Evolutionary conservation across 2,329 filamentous ascomycete species (phyloP).

Genomic region (Plenodomus lindquistii): DNA sequence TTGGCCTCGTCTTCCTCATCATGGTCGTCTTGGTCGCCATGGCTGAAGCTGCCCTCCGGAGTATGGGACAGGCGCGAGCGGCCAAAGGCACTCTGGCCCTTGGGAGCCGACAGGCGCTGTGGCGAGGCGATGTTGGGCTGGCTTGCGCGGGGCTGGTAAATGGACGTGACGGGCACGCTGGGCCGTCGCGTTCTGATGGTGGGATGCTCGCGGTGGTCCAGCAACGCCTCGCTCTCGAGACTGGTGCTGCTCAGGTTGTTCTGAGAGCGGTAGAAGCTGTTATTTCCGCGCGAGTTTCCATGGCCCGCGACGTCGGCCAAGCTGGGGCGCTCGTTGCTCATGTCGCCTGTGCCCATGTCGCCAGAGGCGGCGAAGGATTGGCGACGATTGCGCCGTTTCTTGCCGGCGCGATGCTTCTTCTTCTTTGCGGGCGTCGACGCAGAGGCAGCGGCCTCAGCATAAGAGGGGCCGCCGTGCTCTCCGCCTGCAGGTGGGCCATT

Average conservation of each 20-base stretch:
- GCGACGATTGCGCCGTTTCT: slow-evolving; percentile 74
- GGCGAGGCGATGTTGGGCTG: slow-evolving; percentile 25
- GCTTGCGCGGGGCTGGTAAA: slow-evolving; percentile 33
- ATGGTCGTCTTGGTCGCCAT: slow-evolving; percentile 50
- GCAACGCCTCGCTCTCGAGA: slow-evolving; percentile 81
- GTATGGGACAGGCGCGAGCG: slow-evolving; percentile 37
- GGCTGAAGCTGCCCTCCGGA: slow-evolving; percentile 49
- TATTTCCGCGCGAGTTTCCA: slow-evolving; percentile 42
- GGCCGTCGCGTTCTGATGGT: slow-evolving; percentile 48
- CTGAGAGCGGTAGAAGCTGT: slow-evolving; percentile 59
- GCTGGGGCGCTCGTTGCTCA: slow-evolving; percentile 57
- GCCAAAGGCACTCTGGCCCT: slow-evolving; percentile 16
- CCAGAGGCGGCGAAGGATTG: slow-evolving; percentile 73
- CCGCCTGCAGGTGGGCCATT: slow-evolving; percentile 6
- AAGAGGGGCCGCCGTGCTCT: slow-evolving; percentile 14
- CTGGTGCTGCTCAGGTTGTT: slow-evolving; percentile 78
- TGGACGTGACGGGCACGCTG: slow-evolving; percentile 46
- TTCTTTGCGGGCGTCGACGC: slow-evolving; percentile 56
- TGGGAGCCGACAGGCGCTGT: slow-evolving; percentile 18
- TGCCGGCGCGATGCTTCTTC: slow-evolving; percentile 75
- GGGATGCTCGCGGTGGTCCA: slow-evolving; percentile 75
- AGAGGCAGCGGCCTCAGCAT: slow-evolving; percentile 20
- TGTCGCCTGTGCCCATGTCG: slow-evolving; percentile 59
- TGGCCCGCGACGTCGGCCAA: slow-evolving; percentile 43
- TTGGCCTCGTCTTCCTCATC: slow-evolving; percentile 51